These are phyloP conservation scores for Kalanchoe fedtschenkoi DNA, from an alignment of 164 flowering plant species.

Conservation along the genomic window DNA sequence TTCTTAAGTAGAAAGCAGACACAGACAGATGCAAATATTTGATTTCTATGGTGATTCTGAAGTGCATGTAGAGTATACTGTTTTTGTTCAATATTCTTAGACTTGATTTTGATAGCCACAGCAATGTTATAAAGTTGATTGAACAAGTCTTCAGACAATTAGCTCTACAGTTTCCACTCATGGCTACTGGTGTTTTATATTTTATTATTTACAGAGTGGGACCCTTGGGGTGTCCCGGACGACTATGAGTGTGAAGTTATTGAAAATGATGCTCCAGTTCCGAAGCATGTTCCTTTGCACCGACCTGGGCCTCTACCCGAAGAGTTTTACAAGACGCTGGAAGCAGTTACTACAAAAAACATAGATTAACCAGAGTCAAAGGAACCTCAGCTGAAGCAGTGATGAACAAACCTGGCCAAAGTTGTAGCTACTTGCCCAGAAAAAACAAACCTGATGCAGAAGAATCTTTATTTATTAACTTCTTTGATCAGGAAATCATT, in stretches of 20 bases:
- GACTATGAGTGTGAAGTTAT: constrained; percentile 74
- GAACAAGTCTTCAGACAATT: no score
- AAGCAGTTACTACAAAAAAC: constrained; percentile 26
- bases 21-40: neutral
- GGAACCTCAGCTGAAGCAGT: neutral
- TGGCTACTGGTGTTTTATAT: neutral
- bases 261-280: constrained; percentile 86
- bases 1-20: neutral
- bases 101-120: neutral
- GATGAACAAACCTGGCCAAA: neutral
- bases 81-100: neutral
- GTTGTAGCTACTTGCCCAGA: neutral
- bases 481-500: neutral
- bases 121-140: no score
- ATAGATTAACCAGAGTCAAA: constrained; percentile 21
- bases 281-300: constrained; percentile 79
- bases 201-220: constrained; percentile 62
- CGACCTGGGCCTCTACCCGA: constrained; percentile 82
- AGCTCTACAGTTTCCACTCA: neutral
- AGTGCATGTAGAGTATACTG: neutral
- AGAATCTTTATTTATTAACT: neutral
- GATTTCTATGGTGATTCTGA: neutral
- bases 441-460: neutral
- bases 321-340: constrained; percentile 75
- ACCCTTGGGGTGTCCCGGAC: constrained; percentile 93